Evolutionary conservation across 78 protist species (phyloP), one percentile per base, ranked within the genome.

Genomic region (Dictyostelium capitatum): DNA sequence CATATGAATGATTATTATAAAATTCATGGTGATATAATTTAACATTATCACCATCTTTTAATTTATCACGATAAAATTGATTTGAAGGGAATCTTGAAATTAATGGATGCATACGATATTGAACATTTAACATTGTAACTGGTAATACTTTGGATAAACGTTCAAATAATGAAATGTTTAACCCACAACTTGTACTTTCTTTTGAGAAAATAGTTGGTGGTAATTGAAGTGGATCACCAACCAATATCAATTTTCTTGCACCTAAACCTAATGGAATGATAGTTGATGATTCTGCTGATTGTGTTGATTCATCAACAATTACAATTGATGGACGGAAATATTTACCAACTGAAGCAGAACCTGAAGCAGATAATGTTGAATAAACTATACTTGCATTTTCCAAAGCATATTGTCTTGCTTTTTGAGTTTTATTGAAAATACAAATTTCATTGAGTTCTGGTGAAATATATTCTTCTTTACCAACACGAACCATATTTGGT

Each of bases 61-160:
- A 87, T 65, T 20, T 23, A 41, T 79, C 83, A 30, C n/a, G 48
- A 67, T 97, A 97, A 67, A 96, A 97, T 57, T 30, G 73, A 17
- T 4, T 20, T 47, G 83, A 90, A 5, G 98, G 98, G 73, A 95
- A 96, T 47, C 19, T 23, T 47, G 84, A 19, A 80, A 97, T 97
- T 41, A 14, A 78, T 8, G 98, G 98, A 47, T 89, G 96, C 98
- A 97, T 97, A 43, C 98, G 94, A 83, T 96, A 95, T 75, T 96
- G 98, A 46, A 54, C 59, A 54, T 87, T 25, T 50, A 96, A 89
- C 77, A 92, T 32, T 64, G 14, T 4, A 25, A 65, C 59, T 23
- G 47, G 82, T 50, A 77, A 28, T 37, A 25, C 41, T 15, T 77
- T 77, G 50, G 82, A 50, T 50, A 77, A 50, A 50, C 82, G 50